Percentiles rank a stretch among this genome's conserved stretches.
These are phyloP conservation scores for Yamagishiella unicocca DNA, from an alignment of 139 green algal species.

Conservation along the genomic window DNA sequence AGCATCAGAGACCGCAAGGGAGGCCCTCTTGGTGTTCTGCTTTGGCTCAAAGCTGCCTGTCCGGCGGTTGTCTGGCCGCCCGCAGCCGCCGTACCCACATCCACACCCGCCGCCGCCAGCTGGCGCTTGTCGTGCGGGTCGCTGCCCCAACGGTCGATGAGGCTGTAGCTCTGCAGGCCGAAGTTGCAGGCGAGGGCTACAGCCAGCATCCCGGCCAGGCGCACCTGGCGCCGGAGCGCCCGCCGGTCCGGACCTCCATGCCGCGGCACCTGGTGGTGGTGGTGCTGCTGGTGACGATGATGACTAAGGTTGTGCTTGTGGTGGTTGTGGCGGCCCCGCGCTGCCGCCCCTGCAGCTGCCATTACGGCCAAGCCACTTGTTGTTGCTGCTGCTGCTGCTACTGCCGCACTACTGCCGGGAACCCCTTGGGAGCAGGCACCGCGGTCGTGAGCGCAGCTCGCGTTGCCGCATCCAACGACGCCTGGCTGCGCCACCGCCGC, in stretches of 20 bases:
- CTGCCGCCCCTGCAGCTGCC: not conserved
- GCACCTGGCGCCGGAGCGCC: not conserved
- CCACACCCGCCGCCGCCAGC: conserved; percentile 21
- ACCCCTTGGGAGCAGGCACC: too few relatives aligned
- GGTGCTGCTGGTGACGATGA: not conserved
- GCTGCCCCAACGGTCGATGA: conserved; percentile 66
- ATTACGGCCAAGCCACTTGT: not conserved
- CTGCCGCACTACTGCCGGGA: not conserved
- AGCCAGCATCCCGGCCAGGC: not conserved
- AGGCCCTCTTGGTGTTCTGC: too few relatives aligned
- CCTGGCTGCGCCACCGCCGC: too few relatives aligned
- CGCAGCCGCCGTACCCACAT: not conserved
- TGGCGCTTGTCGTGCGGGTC: conserved; percentile 69
- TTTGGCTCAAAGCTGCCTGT: not conserved
- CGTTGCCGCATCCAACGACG: too few relatives aligned
- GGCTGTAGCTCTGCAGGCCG: conserved; percentile 48
- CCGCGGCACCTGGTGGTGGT: not conserved
- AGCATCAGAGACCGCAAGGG: not conserved
- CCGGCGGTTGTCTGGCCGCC: not conserved
- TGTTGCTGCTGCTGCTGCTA: not conserved
- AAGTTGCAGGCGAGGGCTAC: conserved; percentile 36
- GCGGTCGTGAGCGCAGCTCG: too few relatives aligned
- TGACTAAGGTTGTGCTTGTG: not conserved
- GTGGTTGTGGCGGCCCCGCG: not conserved
- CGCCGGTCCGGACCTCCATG: not conserved